Evolutionary conservation across 1,139 yeast species (phyloP), one percentile per base, ranked within the genome.

Genomic region (Candida sanyaensis): DNA sequence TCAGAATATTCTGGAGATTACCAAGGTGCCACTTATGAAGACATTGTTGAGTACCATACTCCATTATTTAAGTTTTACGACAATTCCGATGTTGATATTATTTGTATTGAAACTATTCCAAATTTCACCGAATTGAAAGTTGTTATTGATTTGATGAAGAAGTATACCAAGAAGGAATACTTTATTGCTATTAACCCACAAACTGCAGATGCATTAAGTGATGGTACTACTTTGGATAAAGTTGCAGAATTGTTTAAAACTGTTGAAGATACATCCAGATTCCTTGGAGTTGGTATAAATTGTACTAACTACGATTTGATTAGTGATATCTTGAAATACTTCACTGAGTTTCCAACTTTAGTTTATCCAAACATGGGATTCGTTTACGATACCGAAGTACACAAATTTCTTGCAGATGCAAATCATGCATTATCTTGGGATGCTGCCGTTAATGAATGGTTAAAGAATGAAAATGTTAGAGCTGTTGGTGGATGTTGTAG

Each of bases 71-170:
- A 66, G 11, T 73, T 69, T 31, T 66, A 81, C 39, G 43, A 53
- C 1, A 64, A 70, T 13, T 60, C 63, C 1, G 56, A 66, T 3
- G 81, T 84, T 3, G 87, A 82, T 53, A 50, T 78, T 2, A 62
- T 86, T n/a, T 82, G 80, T 1, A 67, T 84, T 49, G 93, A 86
- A 60, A 86, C 93, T 1, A 75, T 86, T 11, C 91, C 92, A 2
- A 77, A 70, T 48, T 60, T 74, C 24, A 51, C 54, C 33, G 93
- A 86, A 61, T 60, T 83, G 27, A 62, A 69, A 54, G 71, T 64
- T 8, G 58, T 74, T 9, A 46, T 68, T 45, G 52, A 55, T 29
- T 45, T 68, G 44, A 48, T 69, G 51, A 51, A 54, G 13, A 42
- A 47, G 5, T 44, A 61, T 13, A 47, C 54, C 23, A 48, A 56